Evolutionary conservation across 2,329 filamentous ascomycete genomes (phyloP).

Genomic region (Ophiocordyceps camponoti-floridani): DNA sequence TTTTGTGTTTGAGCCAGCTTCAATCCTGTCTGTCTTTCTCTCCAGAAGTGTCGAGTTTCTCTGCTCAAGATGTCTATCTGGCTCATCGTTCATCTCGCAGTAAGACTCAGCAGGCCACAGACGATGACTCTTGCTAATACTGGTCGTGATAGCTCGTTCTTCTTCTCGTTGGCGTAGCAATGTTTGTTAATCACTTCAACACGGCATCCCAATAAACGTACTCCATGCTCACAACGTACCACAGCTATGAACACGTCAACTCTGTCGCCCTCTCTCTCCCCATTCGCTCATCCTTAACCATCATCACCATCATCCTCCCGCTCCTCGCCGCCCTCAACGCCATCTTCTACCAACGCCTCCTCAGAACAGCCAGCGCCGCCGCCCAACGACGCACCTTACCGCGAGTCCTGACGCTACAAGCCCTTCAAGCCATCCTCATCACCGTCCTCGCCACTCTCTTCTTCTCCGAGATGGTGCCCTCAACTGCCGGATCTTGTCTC

Average conservation of each 20-base stretch:
- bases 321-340: neutral
- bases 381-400: neutral
- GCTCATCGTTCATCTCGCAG: neutral
- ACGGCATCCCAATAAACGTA: too few species aligned
- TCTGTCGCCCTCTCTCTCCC: neutral
- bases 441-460: constrained; percentile 5
- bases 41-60: neutral
- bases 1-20: too few species aligned
- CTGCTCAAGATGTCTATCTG: neutral
- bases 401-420: constrained; percentile 1
- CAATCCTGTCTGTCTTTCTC: too few species aligned
- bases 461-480: constrained; percentile 4
- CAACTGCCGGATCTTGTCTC: constrained; percentile 4
- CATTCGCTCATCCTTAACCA: neutral
- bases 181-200: neutral
- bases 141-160: neutral
- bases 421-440: constrained; percentile 2
- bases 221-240: neutral
- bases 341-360: neutral
- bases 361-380: neutral
- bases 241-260: neutral
- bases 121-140: neutral
- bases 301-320: neutral
- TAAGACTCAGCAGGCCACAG: neutral
- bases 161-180: neutral